phyloP scores from a whole-genome alignment of 169 alveolate species.

The Eimeria maxima region DNA sequence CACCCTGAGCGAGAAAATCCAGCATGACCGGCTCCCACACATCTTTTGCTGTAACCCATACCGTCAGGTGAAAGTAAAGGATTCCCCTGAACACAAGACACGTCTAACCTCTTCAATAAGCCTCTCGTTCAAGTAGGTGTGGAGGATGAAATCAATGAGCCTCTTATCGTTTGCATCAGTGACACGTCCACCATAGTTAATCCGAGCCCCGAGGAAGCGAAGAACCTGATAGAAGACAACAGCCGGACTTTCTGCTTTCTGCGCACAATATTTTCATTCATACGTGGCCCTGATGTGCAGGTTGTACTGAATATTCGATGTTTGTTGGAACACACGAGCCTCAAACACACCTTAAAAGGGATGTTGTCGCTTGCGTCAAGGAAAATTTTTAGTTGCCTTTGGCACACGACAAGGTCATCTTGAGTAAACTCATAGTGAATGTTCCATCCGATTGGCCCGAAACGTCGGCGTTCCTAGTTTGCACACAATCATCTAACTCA shows the following conservation, averaged over 20 bases:
- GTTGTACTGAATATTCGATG: not conserved
- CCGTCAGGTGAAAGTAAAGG: not conserved
- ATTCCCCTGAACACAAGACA: not conserved
- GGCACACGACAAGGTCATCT: slow-evolving; percentile 97
- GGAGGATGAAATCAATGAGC: slow-evolving; percentile 78
- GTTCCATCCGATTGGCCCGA: slow-evolving; percentile 99
- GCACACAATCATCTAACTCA: slow-evolving; percentile 96
- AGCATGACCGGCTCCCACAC: not conserved
- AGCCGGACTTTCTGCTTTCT: not conserved
- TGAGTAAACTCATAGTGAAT: slow-evolving; percentile 98
- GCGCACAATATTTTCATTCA: no score
- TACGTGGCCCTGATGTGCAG: not conserved
- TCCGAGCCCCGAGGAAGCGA: slow-evolving; percentile 97
- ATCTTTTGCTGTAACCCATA: no score
- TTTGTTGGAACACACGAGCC: not conserved
- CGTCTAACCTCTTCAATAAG: slow-evolving; percentile 72
- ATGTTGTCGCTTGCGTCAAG: slow-evolving; percentile 94
- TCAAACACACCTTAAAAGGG: slow-evolving; percentile 91
- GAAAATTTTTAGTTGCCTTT: slow-evolving; percentile 95
- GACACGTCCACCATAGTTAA: slow-evolving; percentile 98
- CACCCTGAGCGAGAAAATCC: slow-evolving; percentile 73
- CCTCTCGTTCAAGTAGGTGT: slow-evolving; percentile 66
- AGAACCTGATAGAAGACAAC: slow-evolving; percentile 80
- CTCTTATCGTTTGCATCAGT: slow-evolving; percentile 97
- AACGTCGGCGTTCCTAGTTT: slow-evolving; percentile 97